phyloP scores from a whole-genome alignment of 257 asterid genomes.

The Forsythia viridissima region DNA sequence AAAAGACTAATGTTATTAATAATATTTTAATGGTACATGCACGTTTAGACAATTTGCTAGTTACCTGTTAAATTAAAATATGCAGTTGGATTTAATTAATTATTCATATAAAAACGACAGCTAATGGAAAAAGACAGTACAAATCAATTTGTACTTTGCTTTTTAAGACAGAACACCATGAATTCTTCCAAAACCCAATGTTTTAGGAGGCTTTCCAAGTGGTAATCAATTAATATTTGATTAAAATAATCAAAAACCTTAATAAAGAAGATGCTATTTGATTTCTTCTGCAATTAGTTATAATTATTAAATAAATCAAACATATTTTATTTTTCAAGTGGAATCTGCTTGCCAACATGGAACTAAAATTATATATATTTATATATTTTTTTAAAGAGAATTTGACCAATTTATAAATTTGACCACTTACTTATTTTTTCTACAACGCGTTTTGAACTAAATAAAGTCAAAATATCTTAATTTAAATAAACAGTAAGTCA shows the following conservation, averaged over 20 bases:
- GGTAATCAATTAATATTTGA: background rate
- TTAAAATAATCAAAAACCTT: background rate
- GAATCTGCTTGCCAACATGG: conserved; percentile 13
- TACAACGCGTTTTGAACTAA: background rate
- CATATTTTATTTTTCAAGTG: background rate
- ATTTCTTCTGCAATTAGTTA: background rate
- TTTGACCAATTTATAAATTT: background rate
- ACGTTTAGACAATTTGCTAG: background rate
- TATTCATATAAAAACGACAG: background rate
- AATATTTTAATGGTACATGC: background rate
- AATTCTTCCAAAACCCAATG: background rate
- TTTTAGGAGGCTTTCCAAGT: background rate
- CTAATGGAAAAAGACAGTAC: background rate
- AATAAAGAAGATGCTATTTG: background rate
- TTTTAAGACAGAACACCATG: background rate
- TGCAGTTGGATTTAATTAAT: background rate
- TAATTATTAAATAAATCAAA: background rate
- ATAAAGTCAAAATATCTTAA: background rate
- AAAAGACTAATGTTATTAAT: background rate
- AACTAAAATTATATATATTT: background rate
- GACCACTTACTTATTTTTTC: background rate
- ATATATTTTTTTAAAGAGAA: background rate
- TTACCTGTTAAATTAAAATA: background rate
- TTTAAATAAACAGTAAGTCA: background rate
- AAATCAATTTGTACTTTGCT: background rate